phyloP scores from a whole-genome alignment of 106 monocot species.

The Dioscorea zingiberensis region DNA sequence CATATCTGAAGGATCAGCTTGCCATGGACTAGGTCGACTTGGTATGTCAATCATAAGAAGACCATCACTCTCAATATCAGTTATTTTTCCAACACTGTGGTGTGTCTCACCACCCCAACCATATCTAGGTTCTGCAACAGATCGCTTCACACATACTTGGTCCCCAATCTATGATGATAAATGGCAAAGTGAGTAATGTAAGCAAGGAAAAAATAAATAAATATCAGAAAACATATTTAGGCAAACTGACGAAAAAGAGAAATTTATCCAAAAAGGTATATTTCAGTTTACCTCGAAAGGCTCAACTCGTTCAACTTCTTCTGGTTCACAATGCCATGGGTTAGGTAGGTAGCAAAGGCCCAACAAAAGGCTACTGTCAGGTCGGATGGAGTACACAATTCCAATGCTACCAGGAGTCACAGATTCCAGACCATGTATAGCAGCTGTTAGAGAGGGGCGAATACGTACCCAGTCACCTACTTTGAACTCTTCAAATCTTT shows the following conservation, averaged over 20 bases:
- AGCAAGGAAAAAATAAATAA: background rate
- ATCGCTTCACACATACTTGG: constrained; percentile 93
- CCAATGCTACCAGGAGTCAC: constrained; percentile 94
- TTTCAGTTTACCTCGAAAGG: constrained; percentile 67
- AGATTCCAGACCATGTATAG: constrained; percentile 88
- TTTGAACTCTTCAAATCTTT: constrained; percentile 98
- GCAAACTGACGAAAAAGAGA: background rate
- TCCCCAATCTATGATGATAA: constrained; percentile 73
- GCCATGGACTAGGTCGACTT: constrained; percentile 67
- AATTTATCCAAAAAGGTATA: background rate
- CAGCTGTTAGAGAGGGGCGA: constrained; percentile 69
- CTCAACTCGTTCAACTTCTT: constrained; percentile 98
- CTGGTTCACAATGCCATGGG: constrained; percentile 99
- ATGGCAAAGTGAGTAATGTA: background rate
- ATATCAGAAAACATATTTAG: constrained; percentile 1
- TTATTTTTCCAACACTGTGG: constrained; percentile 95
- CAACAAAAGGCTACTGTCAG: constrained; percentile 89
- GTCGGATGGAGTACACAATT: constrained; percentile 83
- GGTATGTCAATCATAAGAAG: constrained; percentile 84
- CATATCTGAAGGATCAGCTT: constrained; percentile 99
- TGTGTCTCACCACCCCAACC: constrained; percentile 99
- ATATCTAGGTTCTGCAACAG: constrained; percentile 96
- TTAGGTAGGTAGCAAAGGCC: constrained; percentile 78
- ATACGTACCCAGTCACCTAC: constrained; percentile 97
- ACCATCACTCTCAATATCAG: constrained; percentile 85